Evolutionary conservation across 2,329 filamentous ascomycete species (phyloP), one percentile per base, ranked within the genome.

Genomic region (Cordyceps sp.): DNA sequence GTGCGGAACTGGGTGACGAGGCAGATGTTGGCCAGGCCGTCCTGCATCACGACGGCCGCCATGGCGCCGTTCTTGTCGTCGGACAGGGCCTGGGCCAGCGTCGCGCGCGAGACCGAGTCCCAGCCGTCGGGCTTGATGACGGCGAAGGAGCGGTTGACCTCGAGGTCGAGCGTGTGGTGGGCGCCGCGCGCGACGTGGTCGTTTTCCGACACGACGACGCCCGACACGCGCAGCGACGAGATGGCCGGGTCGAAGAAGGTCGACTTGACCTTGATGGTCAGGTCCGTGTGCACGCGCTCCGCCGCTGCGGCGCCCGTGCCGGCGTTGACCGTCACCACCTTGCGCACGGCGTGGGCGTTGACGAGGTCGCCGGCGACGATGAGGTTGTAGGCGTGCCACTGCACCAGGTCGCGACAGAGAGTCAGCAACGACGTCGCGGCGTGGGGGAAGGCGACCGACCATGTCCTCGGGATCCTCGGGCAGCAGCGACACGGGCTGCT

Each of bases 41-140:
- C 88, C 45, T 93, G 82, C 79, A 98, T 88, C 17, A 96, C 81
- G 1, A 96, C 78, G 0, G 90, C 88, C 34, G 85, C 83, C 14
- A 93, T 68, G 38, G 88, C 79, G 1, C 84, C 85, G 38, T 80
- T 75, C 46, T 78, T 76, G 41, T 83, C 78, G 42, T 81, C 73
- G 44, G 82, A 76, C 12, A 88, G 66, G 1, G 85, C 78, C 50
- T 93, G 83, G 35, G 70, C 64, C 10, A 98, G 66, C 29, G 81
- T 78, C 36, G 81, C 75, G 30, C 78, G 61, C 4, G 86, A 82
- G 10, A 98, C 75, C 42, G 79, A 86, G 54, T 98, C 90, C 90
- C 90, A 98, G 26, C 85, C 56, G 33, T 54, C 77, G 25, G 70
- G 69, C 57, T 96, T 96, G 58, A 85, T 79, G 7, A 98, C 53